phyloP scores from a whole-genome alignment of 1,284 basidiomycete species.

The Apiotrichum porosum region DNA sequence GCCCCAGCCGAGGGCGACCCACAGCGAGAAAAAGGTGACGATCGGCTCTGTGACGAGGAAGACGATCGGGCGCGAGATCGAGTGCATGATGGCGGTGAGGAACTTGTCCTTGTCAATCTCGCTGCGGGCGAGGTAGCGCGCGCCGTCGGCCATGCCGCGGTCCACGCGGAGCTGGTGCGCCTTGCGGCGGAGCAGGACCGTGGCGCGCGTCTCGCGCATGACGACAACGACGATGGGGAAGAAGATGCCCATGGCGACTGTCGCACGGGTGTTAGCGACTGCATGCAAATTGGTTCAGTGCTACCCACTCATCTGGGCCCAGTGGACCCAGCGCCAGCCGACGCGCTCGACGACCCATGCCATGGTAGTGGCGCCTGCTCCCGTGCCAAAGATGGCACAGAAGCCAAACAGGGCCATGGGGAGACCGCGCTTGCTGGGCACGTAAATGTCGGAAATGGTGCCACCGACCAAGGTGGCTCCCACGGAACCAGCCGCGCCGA shows the following conservation, averaged over 20 bases:
- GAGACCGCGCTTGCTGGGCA: constrained; percentile 13
- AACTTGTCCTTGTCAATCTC: constrained; percentile 45
- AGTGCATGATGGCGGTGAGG: constrained; percentile 31
- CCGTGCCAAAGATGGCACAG: constrained; percentile 57
- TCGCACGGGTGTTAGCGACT: constrained; percentile 27
- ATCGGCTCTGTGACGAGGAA: constrained; percentile 70
- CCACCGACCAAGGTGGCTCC: constrained; percentile 74
- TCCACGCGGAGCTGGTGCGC: constrained; percentile 35
- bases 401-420: constrained; percentile 53
- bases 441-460: constrained; percentile 64
- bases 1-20: constrained; percentile 74
- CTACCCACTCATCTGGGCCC: constrained; percentile 60
- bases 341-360: constrained; percentile 63
- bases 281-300: too few relatives aligned
- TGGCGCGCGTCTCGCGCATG: constrained; percentile 45
- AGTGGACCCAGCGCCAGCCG: constrained; percentile 76
- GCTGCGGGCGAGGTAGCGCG: constrained; percentile 43
- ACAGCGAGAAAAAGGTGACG: constrained; percentile 67
- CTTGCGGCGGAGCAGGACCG: constrained; percentile 39
- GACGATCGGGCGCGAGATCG: constrained; percentile 39
- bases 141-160: constrained; percentile 32
- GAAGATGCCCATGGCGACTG: constrained; percentile 29
- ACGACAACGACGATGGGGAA: constrained; percentile 33
- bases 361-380: constrained; percentile 60
- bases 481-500: constrained; percentile 60